These are phyloP conservation scores for Rhodotorula sp. DNA, from an alignment of 1,284 basidiomycete genomes.

Conservation along the genomic window DNA sequence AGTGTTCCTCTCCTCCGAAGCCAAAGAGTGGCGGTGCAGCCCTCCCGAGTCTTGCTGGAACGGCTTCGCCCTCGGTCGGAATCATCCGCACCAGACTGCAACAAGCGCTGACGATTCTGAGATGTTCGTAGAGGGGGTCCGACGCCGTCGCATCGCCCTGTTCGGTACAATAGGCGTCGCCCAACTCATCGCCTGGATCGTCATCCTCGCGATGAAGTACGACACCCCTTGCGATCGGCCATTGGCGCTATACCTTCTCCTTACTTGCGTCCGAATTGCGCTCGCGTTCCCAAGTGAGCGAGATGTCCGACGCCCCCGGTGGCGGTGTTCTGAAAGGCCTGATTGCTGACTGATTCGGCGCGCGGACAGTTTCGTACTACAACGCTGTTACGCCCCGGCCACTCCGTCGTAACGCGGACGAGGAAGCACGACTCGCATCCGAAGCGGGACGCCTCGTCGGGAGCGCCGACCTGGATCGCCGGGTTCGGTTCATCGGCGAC, in stretches of 20 bases:
- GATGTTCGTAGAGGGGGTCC: slow-evolving; percentile 3
- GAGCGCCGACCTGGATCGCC: slow-evolving; percentile 22
- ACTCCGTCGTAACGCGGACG: slow-evolving; percentile 21
- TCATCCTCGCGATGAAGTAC: slow-evolving; percentile 29
- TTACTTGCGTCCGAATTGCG: slow-evolving; percentile 35
- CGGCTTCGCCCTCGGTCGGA: too few species aligned
- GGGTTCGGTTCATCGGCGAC: slow-evolving; percentile 31
- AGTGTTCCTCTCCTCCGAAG: neutral
- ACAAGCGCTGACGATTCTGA: too few species aligned
- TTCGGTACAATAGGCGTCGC: slow-evolving; percentile 21
- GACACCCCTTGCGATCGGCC: slow-evolving; percentile 36
- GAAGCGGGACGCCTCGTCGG: slow-evolving; percentile 38
- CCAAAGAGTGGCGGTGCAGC: neutral
- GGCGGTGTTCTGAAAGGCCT: neutral
- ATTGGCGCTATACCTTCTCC: slow-evolving; percentile 35
- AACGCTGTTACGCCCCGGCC: slow-evolving; percentile 26
- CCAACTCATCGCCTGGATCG: slow-evolving; percentile 39
- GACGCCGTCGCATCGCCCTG: slow-evolving; percentile 19
- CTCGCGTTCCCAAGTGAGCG: slow-evolving; percentile 33
- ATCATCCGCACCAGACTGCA: too few species aligned
- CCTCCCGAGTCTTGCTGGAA: neutral
- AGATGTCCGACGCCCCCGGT: neutral
- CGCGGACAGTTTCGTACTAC: slow-evolving; percentile 24
- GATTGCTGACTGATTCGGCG: neutral
- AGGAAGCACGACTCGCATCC: slow-evolving; percentile 6